phyloP scores from a whole-genome alignment of 1,284 basidiomycete genomes.

The Ganoderma boninense region DNA sequence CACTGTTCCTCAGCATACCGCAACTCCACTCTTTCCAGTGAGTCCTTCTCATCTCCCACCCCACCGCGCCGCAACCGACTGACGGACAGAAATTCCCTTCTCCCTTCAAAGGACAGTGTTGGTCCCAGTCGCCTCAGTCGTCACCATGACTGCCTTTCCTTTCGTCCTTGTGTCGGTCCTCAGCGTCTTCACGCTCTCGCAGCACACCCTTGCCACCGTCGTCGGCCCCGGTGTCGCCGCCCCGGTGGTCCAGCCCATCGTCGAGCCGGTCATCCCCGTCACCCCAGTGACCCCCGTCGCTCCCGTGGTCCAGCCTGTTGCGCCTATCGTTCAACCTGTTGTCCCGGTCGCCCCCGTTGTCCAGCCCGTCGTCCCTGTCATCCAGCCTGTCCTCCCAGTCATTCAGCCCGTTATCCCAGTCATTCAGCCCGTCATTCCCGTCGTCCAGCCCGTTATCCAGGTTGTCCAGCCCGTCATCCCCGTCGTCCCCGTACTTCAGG shows the following conservation, averaged over 20 bases:
- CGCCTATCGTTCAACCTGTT: conserved; percentile 1
- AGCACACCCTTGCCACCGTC: neutral
- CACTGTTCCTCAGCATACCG: neutral
- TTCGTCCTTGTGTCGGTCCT: conserved; percentile 4
- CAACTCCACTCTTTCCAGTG: conserved; percentile 9
- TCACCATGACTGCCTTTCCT: conserved; percentile 11
- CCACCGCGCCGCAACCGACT: neutral
- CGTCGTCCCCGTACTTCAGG: neutral
- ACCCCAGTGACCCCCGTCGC: neutral
- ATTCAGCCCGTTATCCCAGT: neutral
- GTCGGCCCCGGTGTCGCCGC: neutral
- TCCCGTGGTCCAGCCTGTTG: conserved; percentile 2
- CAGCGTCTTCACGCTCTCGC: conserved; percentile 5
- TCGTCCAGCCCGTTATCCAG: neutral
- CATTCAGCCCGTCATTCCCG: neutral
- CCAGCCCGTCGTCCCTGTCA: neutral
- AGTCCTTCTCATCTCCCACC: neutral
- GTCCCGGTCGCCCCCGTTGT: neutral
- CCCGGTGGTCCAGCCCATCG: conserved; percentile 6
- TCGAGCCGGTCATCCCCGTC: conserved; percentile 5
- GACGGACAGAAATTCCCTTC: conserved; percentile 1
- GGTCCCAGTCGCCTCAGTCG: conserved; percentile 6
- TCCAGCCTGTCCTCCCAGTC: neutral
- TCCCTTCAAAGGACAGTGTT: conserved; percentile 3
- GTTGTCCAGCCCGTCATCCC: conserved; percentile 2